These are phyloP conservation scores for Penicillium subrubescens DNA, from an alignment of 495 filamentous ascomycete genomes.

Conservation along the genomic window DNA sequence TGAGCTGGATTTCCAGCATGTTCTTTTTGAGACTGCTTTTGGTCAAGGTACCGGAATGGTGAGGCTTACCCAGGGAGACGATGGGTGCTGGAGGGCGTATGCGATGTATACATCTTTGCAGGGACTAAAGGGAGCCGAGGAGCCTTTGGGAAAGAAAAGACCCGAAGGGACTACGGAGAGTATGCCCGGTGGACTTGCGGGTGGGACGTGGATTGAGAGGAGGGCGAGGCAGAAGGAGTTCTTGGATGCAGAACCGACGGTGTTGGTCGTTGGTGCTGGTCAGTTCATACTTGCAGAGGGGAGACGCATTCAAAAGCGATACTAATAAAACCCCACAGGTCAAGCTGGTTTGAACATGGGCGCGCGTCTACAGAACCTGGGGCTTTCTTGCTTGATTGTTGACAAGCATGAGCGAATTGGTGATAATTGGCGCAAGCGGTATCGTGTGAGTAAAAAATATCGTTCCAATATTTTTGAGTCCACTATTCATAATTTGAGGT, in stretches of 20 bases:
- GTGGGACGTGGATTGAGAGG: slow-evolving; percentile 70
- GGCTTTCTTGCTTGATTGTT: slow-evolving; percentile 63
- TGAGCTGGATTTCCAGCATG: slow-evolving; percentile 55
- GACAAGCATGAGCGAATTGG: slow-evolving; percentile 68
- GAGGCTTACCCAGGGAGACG: slow-evolving; percentile 49
- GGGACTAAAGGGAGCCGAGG: slow-evolving; percentile 52
- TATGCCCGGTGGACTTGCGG: slow-evolving; percentile 54
- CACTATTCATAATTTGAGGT: neutral
- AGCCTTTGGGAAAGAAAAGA: slow-evolving; percentile 50
- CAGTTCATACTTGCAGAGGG: slow-evolving; percentile 9
- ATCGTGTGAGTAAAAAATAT: slow-evolving; percentile 33
- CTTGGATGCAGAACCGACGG: slow-evolving; percentile 57
- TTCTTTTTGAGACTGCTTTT: slow-evolving; percentile 53
- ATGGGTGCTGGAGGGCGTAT: slow-evolving; percentile 64
- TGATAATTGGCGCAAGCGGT: slow-evolving; percentile 76
- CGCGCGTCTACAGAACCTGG: slow-evolving; percentile 70
- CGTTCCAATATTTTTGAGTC: neutral
- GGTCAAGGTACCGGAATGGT: slow-evolving; percentile 61
- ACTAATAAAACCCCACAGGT: slow-evolving; percentile 22
- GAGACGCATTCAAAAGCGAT: too few species aligned
- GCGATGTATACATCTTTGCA: slow-evolving; percentile 62
- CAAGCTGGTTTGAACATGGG: slow-evolving; percentile 60
- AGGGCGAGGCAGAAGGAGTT: slow-evolving; percentile 60
- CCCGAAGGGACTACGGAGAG: slow-evolving; percentile 58
- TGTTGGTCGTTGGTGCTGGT: slow-evolving; percentile 67